Conservation (phyloP, 352 stramenopile genomes). For the Phytophthora parvispora region DNA sequence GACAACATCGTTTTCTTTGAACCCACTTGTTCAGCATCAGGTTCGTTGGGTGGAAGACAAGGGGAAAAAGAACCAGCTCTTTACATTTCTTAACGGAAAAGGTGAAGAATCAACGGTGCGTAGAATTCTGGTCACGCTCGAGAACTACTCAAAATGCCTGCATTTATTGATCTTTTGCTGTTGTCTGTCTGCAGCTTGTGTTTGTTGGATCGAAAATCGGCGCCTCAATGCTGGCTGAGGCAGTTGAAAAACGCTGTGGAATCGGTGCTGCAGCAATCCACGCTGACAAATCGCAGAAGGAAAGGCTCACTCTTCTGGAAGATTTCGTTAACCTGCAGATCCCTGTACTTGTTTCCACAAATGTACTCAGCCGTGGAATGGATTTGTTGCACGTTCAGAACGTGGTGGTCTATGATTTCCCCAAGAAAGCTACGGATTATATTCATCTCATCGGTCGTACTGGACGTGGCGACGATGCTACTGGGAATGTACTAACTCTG, state of each 20-base stretch:
- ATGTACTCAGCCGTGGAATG: conserved; percentile 79
- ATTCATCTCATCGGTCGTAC: conserved; percentile 74
- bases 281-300: conserved; percentile 67
- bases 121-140: background rate
- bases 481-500: conserved; percentile 48
- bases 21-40: conserved; percentile 42
- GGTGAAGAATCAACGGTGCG: conserved; percentile 55
- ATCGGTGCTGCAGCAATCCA: conserved; percentile 59
- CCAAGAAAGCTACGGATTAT: conserved; percentile 64
- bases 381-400: conserved; percentile 72
- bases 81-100: conserved; percentile 49
- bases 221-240: conserved; percentile 66
- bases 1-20: conserved; percentile 26
- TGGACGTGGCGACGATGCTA: conserved; percentile 30
- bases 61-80: conserved; percentile 67
- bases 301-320: conserved; percentile 65
- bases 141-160: background rate
- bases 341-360: conserved; percentile 72
- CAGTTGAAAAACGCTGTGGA: conserved; percentile 55
- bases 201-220: conserved; percentile 79
- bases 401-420: conserved; percentile 83
- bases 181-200: conserved; percentile 56
- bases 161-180: conserved; percentile 2
- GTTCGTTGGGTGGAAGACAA: conserved; percentile 68
- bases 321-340: conserved; percentile 63